Conservation (phyloP, 148 eudicot species). For the Tetragonia tetragonoides region DNA sequence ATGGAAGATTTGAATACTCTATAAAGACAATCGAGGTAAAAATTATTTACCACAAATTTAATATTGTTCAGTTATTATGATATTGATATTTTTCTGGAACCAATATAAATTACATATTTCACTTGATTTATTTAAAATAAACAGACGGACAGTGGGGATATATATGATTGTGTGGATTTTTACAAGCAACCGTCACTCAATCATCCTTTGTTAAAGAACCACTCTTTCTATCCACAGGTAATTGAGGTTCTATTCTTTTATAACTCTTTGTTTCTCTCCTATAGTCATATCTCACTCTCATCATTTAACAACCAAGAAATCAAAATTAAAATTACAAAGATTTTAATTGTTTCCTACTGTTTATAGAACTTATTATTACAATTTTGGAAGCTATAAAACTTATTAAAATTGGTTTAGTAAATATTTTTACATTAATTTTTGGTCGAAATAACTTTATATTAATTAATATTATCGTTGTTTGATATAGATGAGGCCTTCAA, state of each 20-base stretch:
- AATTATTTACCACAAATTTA: neutral
- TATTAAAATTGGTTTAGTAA: no score
- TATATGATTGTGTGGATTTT: conserved; percentile 4
- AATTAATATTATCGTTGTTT: neutral
- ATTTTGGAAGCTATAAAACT: no score
- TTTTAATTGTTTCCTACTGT: no score
- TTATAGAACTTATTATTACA: no score
- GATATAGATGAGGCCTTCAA: conserved; percentile 24
- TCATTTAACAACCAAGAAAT: no score
- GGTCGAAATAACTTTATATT: neutral
- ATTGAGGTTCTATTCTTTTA: no score
- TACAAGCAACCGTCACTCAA: conserved; percentile 3
- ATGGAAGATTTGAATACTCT: neutral
- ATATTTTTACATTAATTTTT: no score
- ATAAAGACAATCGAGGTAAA: neutral
- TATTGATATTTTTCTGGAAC: neutral
- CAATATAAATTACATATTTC: neutral
- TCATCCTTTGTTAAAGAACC: neutral
- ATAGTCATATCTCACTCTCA: no score
- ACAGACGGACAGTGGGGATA: neutral
- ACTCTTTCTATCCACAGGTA: neutral
- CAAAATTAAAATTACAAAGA: no score
- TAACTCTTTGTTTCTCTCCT: no score
- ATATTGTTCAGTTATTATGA: neutral
- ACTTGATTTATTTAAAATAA: neutral